Conservation (phyloP, 2,329 filamentous ascomycete species). For the Myriangium duriaei region DNA sequence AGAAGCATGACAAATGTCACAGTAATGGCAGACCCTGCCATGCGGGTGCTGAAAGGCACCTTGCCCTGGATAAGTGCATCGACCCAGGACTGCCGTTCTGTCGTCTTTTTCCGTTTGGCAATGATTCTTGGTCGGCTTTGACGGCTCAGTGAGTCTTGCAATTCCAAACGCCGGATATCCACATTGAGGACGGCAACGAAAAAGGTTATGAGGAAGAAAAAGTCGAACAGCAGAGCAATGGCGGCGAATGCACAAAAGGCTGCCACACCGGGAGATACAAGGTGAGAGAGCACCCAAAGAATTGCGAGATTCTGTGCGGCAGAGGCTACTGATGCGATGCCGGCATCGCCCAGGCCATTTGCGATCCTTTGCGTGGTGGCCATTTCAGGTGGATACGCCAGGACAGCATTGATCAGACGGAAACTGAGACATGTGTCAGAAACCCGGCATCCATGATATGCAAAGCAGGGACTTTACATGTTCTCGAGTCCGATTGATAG, state of each 20-base stretch:
- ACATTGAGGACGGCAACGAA: conserved; percentile 69
- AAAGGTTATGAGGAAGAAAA: conserved; percentile 67
- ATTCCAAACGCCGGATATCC: conserved; percentile 63
- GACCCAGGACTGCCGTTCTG: conserved; percentile 41
- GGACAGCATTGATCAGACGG: conserved; percentile 63
- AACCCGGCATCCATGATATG: conserved; percentile 9
- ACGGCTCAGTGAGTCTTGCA: conserved; percentile 54
- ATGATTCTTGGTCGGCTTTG: conserved; percentile 24
- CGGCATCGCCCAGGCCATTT: conserved; percentile 60
- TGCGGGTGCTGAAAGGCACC: conserved; percentile 55
- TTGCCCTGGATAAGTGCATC: conserved; percentile 52
- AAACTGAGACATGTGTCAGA: conserved; percentile 35
- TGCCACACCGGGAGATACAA: conserved; percentile 57
- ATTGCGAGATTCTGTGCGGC: conserved; percentile 57
- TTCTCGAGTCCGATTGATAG: conserved; percentile 67
- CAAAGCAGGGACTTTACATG: conserved; percentile 32
- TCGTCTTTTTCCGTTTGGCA: conserved; percentile 14
- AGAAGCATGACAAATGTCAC: conserved; percentile 59
- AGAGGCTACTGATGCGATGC: conserved; percentile 55
- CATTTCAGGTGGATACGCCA: conserved; percentile 57
- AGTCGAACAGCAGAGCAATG: conserved; percentile 63
- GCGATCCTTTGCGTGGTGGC: conserved; percentile 57
- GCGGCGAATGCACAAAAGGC: conserved; percentile 67
- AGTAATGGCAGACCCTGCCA: conserved; percentile 62
- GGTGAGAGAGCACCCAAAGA: conserved; percentile 50